Conservation (phyloP, 139 green algal species). For the Edaphochlamys debaryana region DNA sequence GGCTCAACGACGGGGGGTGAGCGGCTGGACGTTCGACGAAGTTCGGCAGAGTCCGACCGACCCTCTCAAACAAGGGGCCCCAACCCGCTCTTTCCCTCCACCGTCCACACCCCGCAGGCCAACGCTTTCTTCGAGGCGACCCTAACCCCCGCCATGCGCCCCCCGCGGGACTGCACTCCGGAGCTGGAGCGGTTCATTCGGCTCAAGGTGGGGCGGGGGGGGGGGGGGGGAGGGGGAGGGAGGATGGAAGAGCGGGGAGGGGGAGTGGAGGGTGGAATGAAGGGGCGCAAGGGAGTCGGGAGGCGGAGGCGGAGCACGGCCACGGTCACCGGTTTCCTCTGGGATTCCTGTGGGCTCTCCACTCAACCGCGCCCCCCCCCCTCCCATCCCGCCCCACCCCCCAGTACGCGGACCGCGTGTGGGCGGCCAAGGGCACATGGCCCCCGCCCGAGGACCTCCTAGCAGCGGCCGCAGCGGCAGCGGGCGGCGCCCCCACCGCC, state of each 20-base stretch:
- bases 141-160: conserved; percentile 26
- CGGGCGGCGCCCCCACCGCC: too few species aligned
- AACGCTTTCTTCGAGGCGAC: conserved; percentile 64
- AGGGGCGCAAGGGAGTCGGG: too few species aligned
- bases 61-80: too few species aligned
- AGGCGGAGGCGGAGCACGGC: too few species aligned
- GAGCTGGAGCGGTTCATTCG: conserved; percentile 56
- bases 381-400: too few species aligned
- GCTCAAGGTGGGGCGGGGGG: conserved; percentile 15
- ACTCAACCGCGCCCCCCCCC: too few species aligned
- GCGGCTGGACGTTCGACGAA: too few species aligned
- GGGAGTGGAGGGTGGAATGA: background rate
- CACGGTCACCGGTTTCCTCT: too few species aligned
- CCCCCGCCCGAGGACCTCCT: conserved; percentile 1
- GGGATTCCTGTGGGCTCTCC: too few species aligned
- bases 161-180: conserved; percentile 2
- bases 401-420: conserved; percentile 43
- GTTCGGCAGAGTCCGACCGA: too few species aligned
- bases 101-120: conserved; percentile 29
- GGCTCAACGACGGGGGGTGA: too few species aligned
- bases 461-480: background rate
- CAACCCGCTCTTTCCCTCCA: too few species aligned
- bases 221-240: background rate
- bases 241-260: background rate
- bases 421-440: conserved; percentile 32